phyloP scores from a whole-genome alignment of 192 early-diverging fungal species.

The Coemansia sp. region DNA sequence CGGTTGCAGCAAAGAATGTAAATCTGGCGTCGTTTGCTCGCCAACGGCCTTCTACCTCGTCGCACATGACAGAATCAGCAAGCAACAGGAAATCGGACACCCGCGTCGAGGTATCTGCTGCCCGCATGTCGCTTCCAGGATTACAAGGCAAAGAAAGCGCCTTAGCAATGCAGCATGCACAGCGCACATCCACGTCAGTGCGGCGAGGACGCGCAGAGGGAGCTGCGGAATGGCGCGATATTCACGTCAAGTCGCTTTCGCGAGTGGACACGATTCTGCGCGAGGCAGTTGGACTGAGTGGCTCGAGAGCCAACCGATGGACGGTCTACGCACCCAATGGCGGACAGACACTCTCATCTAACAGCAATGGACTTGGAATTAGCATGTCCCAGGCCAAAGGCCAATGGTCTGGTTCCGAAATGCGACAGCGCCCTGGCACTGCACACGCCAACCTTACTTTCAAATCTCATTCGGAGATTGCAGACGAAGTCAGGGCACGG shows the following conservation, averaged over 20 bases:
- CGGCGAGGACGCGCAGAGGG: slow-evolving; percentile 15
- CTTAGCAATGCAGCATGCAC: slow-evolving; percentile 5
- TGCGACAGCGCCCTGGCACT: slow-evolving; percentile 16
- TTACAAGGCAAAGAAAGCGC: background rate
- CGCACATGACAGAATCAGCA: slow-evolving; percentile 8
- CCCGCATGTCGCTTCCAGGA: background rate
- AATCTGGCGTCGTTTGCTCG: slow-evolving; percentile 4
- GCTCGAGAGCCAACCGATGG: slow-evolving; percentile 9
- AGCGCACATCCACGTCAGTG: slow-evolving; percentile 24
- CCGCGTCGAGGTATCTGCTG: background rate
- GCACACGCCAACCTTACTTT: slow-evolving; percentile 9
- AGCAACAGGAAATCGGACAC: slow-evolving; percentile 6
- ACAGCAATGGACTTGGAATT: slow-evolving; percentile 37
- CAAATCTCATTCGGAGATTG: background rate
- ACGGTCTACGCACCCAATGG: slow-evolving; percentile 13
- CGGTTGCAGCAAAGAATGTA: background rate
- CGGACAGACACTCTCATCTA: background rate
- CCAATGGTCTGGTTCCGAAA: background rate
- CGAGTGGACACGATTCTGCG: slow-evolving; percentile 52
- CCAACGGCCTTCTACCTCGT: slow-evolving; percentile 9
- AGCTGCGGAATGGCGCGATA: slow-evolving; percentile 45
- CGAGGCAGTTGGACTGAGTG: slow-evolving; percentile 41
- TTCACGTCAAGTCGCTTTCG: slow-evolving; percentile 49
- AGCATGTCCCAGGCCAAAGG: slow-evolving; percentile 2
- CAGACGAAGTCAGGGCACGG: background rate